Conservation (phyloP, 2,329 filamentous ascomycete genomes). For the Lecanosticta acicola region DNA sequence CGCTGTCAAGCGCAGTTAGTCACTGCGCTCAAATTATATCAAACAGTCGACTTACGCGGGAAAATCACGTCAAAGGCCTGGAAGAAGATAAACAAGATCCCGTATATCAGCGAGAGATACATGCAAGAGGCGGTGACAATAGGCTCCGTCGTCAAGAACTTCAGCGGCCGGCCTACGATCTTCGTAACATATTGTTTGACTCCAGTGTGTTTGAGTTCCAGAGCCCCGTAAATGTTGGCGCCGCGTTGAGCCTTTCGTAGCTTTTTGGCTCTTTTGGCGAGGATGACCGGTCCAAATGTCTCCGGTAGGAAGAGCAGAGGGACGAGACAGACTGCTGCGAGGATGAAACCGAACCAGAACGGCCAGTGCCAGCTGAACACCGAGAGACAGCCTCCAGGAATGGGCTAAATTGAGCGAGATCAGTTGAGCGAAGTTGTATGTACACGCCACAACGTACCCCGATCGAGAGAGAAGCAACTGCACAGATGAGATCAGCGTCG, state of each 20-base stretch:
- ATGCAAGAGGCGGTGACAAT: constrained; percentile 66
- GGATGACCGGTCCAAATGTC: constrained; percentile 38
- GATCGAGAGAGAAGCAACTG: background rate
- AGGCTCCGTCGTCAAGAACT: constrained; percentile 64
- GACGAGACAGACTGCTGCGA: constrained; percentile 9
- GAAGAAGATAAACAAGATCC: constrained; percentile 50
- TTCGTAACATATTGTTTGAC: background rate
- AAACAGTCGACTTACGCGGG: background rate
- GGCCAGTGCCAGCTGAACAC: constrained; percentile 15
- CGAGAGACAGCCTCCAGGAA: constrained; percentile 13
- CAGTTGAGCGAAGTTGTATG: background rate
- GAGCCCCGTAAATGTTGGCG: constrained; percentile 50
- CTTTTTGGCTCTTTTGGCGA: constrained; percentile 43
- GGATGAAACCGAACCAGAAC: constrained; percentile 16
- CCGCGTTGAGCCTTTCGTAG: constrained; percentile 51
- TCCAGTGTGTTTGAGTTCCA: constrained; percentile 52
- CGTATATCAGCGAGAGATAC: constrained; percentile 58
- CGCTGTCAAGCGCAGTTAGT: background rate
- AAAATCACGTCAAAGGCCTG: constrained; percentile 15
- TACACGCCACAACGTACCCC: background rate
- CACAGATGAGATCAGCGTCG: background rate
- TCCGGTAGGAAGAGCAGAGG: constrained; percentile 34
- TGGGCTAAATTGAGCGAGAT: constrained; percentile 1
- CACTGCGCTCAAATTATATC: background rate
- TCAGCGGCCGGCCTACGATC: constrained; percentile 61